Base-by-base conservation (phyloP, 208 protist genomes). In the Acanthamoeba healyi region DNA sequence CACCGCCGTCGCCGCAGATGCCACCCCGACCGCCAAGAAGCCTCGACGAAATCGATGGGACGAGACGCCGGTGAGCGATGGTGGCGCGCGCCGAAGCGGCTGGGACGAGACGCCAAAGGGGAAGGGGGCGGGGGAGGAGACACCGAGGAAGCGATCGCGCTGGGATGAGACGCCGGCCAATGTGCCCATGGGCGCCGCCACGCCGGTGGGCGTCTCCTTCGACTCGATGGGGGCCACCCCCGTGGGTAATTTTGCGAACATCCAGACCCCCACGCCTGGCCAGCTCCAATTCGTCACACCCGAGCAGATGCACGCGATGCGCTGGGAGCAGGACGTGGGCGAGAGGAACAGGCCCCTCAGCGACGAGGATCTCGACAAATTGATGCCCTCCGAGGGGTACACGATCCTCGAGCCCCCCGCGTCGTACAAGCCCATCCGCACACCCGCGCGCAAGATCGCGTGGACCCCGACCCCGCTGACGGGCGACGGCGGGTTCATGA, bases 321-420 rank as follows among this genome's bases (percentile, higher is more conserved):
- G 96, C 15, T 96, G 88, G 77, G 95, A 97, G 61, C 82, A 81
- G 63, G 98, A 99, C 7, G 94, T 99, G 26, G 97, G 98, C 32
- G 97, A 97, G 56, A 81, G 98, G 42, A 99, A 99, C 92, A 95
- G 94, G 63, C 96, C 96, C 9, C 87, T 98, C 29, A 97, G 95
- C n/a, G 98, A 99, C 67, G 98, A 98, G 54, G 98, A 99, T 38
- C 87, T 99, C 1, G 97, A 99, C 90, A 54, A 63, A 19, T 94
- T 98, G 70, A 94, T 99, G n/a, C 98, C 98, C 6, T 65, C 42
- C 14, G 96, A 98, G 24, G 98, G 98, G 14, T 98, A 97, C 79
- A 95, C 94, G 26, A 97, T 98, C 24, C 58, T 98, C 26, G 88
- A 97, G 49, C 96, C 97, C 61, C 98, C 98, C n/a, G 82, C 95